Percentiles rank a stretch among this genome's conserved stretches.
These are phyloP conservation scores for Remersonia thermophila DNA, from an alignment of 2,329 filamentous ascomycete genomes.

Conservation along the genomic window DNA sequence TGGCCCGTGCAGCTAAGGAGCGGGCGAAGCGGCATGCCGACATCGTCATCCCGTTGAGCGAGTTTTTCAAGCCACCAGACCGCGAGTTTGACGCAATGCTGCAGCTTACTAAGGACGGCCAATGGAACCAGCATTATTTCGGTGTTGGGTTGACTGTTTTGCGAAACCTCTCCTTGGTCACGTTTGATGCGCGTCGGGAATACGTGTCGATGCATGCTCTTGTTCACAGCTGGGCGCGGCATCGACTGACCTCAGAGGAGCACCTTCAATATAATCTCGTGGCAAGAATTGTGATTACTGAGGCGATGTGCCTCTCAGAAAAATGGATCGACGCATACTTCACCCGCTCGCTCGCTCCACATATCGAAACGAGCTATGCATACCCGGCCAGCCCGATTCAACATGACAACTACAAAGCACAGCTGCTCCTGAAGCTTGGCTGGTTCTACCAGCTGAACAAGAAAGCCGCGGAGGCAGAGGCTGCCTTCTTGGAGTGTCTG, in stretches of 20 bases:
- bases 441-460: conserved; percentile 1
- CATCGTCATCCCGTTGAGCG: not conserved
- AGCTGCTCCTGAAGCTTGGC: not conserved
- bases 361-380: not conserved
- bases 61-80: no score
- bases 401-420: not conserved
- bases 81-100: no score
- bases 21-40: not conserved
- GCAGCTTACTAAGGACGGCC: conserved; percentile 2
- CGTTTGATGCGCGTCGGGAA: no score
- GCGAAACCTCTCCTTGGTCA: not conserved
- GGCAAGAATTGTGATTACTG: conserved; percentile 5
- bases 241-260: no score
- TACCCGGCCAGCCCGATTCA: not conserved
- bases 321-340: not conserved
- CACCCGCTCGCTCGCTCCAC: not conserved
- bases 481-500: not conserved
- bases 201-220: conserved; percentile 18
- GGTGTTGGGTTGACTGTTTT: not conserved
- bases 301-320: conserved; percentile 1
- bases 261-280: not conserved
- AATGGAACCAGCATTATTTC: conserved; percentile 3
- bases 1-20: conserved; percentile 10
- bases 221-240: conserved; percentile 17
- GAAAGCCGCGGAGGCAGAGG: conserved; percentile 1